These are phyloP conservation scores for Myxozyma lipomycoides DNA, from an alignment of 805 yeast genomes.

Conservation along the genomic window DNA sequence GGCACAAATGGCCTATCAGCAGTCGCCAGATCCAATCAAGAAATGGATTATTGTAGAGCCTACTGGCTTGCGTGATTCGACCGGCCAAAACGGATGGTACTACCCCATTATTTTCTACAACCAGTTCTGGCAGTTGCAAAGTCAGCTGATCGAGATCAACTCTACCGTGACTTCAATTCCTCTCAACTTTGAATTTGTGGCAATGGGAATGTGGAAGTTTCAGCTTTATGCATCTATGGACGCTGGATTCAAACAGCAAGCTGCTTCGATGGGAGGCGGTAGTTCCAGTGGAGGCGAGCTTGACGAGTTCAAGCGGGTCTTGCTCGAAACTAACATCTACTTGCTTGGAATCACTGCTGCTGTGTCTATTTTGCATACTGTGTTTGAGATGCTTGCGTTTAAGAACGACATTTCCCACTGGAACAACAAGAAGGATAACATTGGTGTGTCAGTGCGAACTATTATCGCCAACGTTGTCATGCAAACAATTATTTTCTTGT, in stretches of 20 bases:
- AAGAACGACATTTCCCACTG: conserved; percentile 44
- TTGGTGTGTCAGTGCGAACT: conserved; percentile 42
- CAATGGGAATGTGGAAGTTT: conserved; percentile 36
- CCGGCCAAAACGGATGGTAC: conserved; percentile 35
- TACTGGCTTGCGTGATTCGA: conserved; percentile 33
- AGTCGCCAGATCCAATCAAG: conserved; percentile 32
- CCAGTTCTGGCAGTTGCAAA: conserved; percentile 42
- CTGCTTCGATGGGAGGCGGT: conserved; percentile 27
- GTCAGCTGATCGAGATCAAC: conserved; percentile 39
- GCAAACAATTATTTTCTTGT: conserved; percentile 41
- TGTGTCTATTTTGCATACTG: conserved; percentile 40
- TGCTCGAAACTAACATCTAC: conserved; percentile 41
- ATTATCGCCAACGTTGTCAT: conserved; percentile 42
- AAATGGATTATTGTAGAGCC: conserved; percentile 34
- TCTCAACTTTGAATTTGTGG: conserved; percentile 35
- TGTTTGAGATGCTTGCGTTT: conserved; percentile 43
- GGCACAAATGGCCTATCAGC: conserved; percentile 28
- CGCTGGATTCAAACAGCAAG: conserved; percentile 36
- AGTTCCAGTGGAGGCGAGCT: conserved; percentile 36
- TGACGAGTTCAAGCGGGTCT: conserved; percentile 39
- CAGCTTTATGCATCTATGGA: conserved; percentile 35
- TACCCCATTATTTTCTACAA: conserved; percentile 41
- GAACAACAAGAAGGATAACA: conserved; percentile 41
- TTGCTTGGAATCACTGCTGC: conserved; percentile 36
- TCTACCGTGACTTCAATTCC: conserved; percentile 30